Conservation (phyloP, 768 basidiomycete genomes). For the Mrakia gelida region DNA sequence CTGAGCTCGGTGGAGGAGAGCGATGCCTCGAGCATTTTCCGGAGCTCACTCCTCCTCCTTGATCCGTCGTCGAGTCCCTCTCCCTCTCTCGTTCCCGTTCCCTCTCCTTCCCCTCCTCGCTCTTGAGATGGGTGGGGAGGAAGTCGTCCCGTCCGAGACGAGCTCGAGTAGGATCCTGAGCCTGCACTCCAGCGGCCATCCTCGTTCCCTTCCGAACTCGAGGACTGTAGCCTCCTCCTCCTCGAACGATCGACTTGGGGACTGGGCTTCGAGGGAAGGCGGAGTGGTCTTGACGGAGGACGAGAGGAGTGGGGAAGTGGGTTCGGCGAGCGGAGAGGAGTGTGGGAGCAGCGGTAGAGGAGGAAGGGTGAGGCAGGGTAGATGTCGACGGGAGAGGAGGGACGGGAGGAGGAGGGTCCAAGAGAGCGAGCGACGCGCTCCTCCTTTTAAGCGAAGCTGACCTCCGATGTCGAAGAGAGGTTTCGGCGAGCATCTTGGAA, state of each 20-base stretch:
- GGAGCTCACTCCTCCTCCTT: constrained; percentile 8
- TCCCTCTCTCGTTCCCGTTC: constrained; percentile 23
- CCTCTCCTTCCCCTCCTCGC: constrained; percentile 28
- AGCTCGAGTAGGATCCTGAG: not conserved
- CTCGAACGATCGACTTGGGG: not conserved
- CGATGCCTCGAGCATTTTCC: constrained; percentile 30
- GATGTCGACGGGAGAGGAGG: not conserved
- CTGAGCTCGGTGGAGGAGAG: constrained; percentile 9
- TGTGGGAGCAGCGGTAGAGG: not conserved
- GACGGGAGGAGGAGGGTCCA: not conserved
- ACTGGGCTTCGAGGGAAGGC: constrained; percentile 12
- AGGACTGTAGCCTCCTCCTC: constrained; percentile 3
- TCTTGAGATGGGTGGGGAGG: constrained; percentile 27
- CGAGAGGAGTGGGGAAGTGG: constrained; percentile 12
- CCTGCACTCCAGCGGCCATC: not conserved
- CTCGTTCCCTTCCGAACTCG: not conserved
- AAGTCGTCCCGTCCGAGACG: constrained; percentile 24
- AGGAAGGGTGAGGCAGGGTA: not conserved
- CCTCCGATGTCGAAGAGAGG: constrained; percentile 13
- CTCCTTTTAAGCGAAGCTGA: constrained; percentile 1
- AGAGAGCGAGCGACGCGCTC: not conserved
- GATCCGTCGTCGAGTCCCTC: constrained; percentile 14
- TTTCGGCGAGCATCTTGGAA: not conserved
- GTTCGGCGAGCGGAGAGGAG: not conserved
- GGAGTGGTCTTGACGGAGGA: not conserved